Conservation (phyloP, 208 protist genomes). For the Blechomonas ayalai region DNA sequence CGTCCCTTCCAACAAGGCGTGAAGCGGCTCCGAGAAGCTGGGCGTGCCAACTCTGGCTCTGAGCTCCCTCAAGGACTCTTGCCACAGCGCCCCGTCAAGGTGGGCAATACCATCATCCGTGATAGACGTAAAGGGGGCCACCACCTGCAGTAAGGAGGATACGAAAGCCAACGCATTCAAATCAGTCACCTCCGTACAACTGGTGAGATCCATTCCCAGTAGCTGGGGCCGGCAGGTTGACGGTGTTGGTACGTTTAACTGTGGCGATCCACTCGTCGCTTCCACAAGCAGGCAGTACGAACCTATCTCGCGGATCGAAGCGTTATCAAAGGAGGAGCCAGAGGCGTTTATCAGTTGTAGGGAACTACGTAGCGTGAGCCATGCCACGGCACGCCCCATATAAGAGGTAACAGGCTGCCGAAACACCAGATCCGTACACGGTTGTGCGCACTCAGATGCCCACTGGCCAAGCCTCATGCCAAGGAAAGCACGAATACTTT, state of each 20-base stretch:
- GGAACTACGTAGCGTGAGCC: slow-evolving; percentile 15
- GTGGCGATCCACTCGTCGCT: slow-evolving; percentile 1
- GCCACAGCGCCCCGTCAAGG: slow-evolving; percentile 19
- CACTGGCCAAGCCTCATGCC: too few relatives aligned
- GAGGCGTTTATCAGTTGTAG: slow-evolving; percentile 21
- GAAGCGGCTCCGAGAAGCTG: too few relatives aligned
- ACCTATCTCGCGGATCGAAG: slow-evolving; percentile 24
- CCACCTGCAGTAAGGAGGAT: slow-evolving; percentile 32
- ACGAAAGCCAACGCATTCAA: slow-evolving; percentile 30
- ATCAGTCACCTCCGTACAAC: slow-evolving; percentile 19
- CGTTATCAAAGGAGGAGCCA: slow-evolving; percentile 28
- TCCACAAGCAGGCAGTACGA: slow-evolving; percentile 19
- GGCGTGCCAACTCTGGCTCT: too few relatives aligned
- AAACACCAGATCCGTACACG: too few relatives aligned
- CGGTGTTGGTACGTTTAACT: not conserved
- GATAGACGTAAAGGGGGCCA: slow-evolving; percentile 34
- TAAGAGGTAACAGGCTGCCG: too few relatives aligned
- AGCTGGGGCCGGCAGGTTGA: slow-evolving; percentile 6
- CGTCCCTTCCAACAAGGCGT: too few relatives aligned
- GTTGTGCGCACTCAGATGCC: too few relatives aligned
- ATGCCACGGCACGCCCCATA: slow-evolving; percentile 16
- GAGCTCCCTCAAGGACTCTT: not conserved
- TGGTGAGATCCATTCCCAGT: slow-evolving; percentile 36
- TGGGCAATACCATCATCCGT: slow-evolving; percentile 15
- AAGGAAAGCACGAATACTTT: too few relatives aligned